phyloP scores from a whole-genome alignment of 2,329 filamentous ascomycete species.

The Elsinoe arachidis region DNA sequence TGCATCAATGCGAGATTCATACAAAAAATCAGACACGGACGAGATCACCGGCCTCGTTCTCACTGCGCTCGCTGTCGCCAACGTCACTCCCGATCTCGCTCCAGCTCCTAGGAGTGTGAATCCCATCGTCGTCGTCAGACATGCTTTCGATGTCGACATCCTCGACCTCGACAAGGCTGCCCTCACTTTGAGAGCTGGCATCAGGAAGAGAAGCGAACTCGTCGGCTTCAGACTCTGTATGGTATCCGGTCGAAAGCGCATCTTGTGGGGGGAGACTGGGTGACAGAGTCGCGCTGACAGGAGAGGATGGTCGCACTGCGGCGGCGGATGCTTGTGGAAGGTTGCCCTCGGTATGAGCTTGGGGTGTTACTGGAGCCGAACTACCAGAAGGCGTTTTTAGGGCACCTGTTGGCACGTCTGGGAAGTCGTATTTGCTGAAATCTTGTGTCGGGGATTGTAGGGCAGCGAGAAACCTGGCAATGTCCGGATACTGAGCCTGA shows the following conservation, averaged over 20 bases:
- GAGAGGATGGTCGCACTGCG: background rate
- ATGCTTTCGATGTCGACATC: conserved; percentile 27
- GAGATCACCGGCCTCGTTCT: conserved; percentile 8
- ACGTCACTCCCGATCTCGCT: conserved; percentile 30
- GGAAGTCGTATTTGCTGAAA: conserved; percentile 16
- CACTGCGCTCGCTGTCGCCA: conserved; percentile 24
- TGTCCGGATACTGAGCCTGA: background rate
- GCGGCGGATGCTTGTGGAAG: background rate
- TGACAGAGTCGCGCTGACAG: conserved; percentile 18
- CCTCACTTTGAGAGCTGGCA: conserved; percentile 15
- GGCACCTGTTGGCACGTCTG: background rate
- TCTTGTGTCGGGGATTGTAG: conserved; percentile 18
- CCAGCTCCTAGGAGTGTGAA: conserved; percentile 30
- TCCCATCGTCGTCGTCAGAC: conserved; percentile 26
- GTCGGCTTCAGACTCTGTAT: conserved; percentile 23
- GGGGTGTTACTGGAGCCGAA: background rate
- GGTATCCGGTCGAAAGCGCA: conserved; percentile 21
- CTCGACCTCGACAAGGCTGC: conserved; percentile 26
- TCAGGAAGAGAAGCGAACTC: conserved; percentile 12
- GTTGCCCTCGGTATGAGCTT: background rate
- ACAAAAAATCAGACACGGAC: conserved; percentile 5
- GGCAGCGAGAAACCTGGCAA: conserved; percentile 19
- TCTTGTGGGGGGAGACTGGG: conserved; percentile 19
- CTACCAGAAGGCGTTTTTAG: background rate
- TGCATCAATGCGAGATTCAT: background rate